Evolutionary conservation across 1,284 basidiomycete species (phyloP), one percentile per base, ranked within the genome.

Genomic region (Cutaneotrichosporon sp.): DNA sequence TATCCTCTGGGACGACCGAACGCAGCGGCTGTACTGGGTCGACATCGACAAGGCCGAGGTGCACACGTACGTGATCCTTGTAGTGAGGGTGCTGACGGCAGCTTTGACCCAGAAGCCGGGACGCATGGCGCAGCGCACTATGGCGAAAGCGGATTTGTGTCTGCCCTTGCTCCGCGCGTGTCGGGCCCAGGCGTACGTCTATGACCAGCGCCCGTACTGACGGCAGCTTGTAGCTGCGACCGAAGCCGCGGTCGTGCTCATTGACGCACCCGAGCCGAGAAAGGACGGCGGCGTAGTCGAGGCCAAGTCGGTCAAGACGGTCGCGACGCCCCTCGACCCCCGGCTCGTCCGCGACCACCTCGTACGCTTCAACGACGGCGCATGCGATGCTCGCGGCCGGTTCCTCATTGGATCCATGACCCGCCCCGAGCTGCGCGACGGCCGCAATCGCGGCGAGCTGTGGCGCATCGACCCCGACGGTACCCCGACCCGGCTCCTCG

Each of bases 291-390:
- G 18, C 8, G 10, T 18, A n/a, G 18, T 21, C 20, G 20, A 39
- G 49, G 35, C 44, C n/a, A 20, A 43, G 13, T 20, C 23, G 17
- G n/a, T 13, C 17, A 30, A 21, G 26, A 58, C 52, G 8, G 42
- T 70, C 15, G 49, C 61, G 2, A 46, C 51, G 22, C 67, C 68
- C 1, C 46, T 69, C 15, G 20, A 58, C 23, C 35, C 54, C 20
- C 56, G 57, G 17, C 8, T 51, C 2, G 57, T 62, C 15, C 41
- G 57, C 9, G 46, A 58, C 22, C 55, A 60, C 21, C 50, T 52
- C 10, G 62, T 63, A 18, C 56, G 73, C 14, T 73, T 76, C 63
- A 76, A 75, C 47, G 75, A 76, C 60, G 74, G 73, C 15, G 68
- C 66, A 7, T 64, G 64, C 33, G 74, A 75, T 58, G 63, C 68